Evolutionary conservation across 169 alveolate genomes (phyloP).

Genomic region (Cryptosporidium ubiquitum): DNA sequence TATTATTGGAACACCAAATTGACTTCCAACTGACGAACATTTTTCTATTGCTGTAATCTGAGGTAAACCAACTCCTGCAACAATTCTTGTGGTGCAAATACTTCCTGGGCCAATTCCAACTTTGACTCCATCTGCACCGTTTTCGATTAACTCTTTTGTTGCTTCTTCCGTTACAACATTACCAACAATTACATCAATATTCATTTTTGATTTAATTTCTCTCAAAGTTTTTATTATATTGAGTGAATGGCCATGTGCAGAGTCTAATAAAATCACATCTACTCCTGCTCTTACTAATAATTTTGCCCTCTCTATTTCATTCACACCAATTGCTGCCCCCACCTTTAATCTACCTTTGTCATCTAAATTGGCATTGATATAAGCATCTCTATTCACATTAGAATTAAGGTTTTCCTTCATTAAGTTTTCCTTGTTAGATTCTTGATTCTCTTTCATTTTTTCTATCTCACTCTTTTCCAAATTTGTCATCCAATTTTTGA

Average conservation of each 20-base stretch:
- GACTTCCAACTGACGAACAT: constrained; percentile 51
- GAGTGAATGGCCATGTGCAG: constrained; percentile 93
- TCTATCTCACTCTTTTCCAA: constrained; percentile 81
- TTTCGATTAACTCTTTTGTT: constrained; percentile 86
- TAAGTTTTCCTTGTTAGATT: neutral
- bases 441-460: neutral
- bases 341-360: constrained; percentile 71
- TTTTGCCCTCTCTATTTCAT: constrained; percentile 74
- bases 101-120: constrained; percentile 97
- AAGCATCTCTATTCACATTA: neutral
- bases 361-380: neutral
- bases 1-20: constrained; percentile 85
- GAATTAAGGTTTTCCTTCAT: neutral
- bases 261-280: constrained; percentile 89
- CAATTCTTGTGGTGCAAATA: constrained; percentile 93
- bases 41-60: constrained; percentile 76
- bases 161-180: constrained; percentile 92
- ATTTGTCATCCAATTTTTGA: constrained; percentile 82
- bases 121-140: constrained; percentile 89
- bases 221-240: constrained; percentile 89
- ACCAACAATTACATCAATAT: constrained; percentile 90
- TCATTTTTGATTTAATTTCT: constrained; percentile 87
- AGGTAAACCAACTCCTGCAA: constrained; percentile 80
- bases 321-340: constrained; percentile 68
- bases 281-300: constrained; percentile 80